Percentiles rank a stretch among this genome's conserved stretches.
Conservation (phyloP, 257 asterid species). For the Primulina eburnea region DNA sequence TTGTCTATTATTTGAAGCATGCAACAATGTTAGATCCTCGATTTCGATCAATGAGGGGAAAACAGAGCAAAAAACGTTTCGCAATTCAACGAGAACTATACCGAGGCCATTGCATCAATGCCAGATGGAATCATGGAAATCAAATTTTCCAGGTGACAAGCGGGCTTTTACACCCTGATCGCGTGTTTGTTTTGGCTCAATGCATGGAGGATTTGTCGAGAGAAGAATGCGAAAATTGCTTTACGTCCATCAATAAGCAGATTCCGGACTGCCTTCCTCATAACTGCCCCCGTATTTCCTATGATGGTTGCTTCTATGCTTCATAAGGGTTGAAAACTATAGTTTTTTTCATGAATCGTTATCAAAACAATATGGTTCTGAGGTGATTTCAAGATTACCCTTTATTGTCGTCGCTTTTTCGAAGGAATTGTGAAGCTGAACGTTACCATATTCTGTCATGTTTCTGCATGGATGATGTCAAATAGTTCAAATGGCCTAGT, state of each 20-base stretch:
- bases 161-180: conserved; percentile 10
- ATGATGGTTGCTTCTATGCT: conserved; percentile 18
- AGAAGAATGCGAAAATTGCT: conserved; percentile 22
- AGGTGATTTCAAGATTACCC: conserved; percentile 12
- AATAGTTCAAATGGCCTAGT: not conserved
- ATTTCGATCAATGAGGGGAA: conserved; percentile 7
- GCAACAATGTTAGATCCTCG: conserved; percentile 18
- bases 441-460: not conserved
- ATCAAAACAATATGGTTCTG: conserved; percentile 1
- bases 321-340: conserved; percentile 24
- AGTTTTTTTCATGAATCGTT: conserved; percentile 20
- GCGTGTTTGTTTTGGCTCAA: conserved; percentile 23
- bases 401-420: not conserved
- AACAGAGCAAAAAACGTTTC: conserved; percentile 16
- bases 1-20: not conserved
- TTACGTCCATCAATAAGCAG: conserved; percentile 10
- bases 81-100: conserved; percentile 18
- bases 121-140: not conserved
- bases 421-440: not conserved
- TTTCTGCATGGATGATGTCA: no score
- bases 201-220: conserved; percentile 24
- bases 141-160: conserved; percentile 8
- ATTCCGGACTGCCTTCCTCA: conserved; percentile 25
- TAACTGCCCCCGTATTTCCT: conserved; percentile 12
- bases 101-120: conserved; percentile 11